These are phyloP conservation scores for Ustilago vetiveriae DNA, from an alignment of 1,284 basidiomycete genomes.

Conservation along the genomic window DNA sequence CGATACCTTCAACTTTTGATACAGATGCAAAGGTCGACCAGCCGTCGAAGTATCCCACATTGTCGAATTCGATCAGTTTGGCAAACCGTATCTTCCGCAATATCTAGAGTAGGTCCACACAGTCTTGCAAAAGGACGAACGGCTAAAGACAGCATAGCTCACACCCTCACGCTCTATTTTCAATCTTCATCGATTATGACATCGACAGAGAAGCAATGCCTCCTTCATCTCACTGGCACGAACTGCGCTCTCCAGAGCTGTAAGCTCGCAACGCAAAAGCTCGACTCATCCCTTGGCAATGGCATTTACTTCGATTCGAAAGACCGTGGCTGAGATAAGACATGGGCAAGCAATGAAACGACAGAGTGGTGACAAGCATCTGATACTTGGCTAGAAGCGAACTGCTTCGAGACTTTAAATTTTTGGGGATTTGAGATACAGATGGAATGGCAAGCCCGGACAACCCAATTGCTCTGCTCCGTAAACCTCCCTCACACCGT, in stretches of 20 bases:
- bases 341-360: neutral
- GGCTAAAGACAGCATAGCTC: no score
- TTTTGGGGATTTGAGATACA: neutral
- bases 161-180: no score
- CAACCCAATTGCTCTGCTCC: neutral
- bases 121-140: no score
- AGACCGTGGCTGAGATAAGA: slow-evolving; percentile 11
- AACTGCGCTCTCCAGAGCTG: slow-evolving; percentile 29
- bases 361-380: no score
- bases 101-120: slow-evolving; percentile 38
- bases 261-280: neutral
- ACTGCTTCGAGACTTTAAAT: no score
- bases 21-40: slow-evolving; percentile 43
- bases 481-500: no score
- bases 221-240: slow-evolving; percentile 46
- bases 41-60: slow-evolving; percentile 58
- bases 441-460: neutral
- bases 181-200: no score
- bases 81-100: slow-evolving; percentile 41
- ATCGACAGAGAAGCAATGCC: slow-evolving; percentile 47
- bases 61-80: slow-evolving; percentile 48
- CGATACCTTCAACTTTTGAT: no score
- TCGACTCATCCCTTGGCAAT: no score
- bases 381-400: no score
- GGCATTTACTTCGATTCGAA: neutral